phyloP scores from a whole-genome alignment of 352 stramenopile species.

The Aphanomyces invadans region DNA sequence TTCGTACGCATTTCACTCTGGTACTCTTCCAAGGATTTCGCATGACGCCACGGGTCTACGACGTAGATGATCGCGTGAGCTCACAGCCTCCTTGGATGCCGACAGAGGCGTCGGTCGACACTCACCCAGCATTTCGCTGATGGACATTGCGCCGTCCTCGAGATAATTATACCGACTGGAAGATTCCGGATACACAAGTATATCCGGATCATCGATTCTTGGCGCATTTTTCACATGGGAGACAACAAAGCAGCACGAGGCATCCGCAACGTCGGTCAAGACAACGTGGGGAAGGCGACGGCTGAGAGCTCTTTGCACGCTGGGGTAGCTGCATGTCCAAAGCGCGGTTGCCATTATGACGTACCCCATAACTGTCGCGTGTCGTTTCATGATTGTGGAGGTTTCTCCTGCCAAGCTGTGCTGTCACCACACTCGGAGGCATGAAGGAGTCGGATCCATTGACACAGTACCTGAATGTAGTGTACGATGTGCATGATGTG shows the following conservation, averaged over 20 bases:
- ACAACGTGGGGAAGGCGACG: no score
- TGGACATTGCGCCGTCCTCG: background rate
- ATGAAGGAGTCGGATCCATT: slow-evolving; percentile 9
- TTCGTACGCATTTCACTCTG: slow-evolving; percentile 7
- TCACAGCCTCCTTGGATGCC: background rate
- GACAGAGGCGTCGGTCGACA: background rate
- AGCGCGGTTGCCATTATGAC: background rate
- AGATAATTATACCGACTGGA: background rate
- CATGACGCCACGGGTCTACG: slow-evolving; percentile 18
- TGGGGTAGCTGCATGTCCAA: background rate
- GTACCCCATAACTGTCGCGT: background rate
- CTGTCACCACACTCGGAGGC: background rate
- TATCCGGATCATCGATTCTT: no score
- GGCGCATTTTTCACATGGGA: no score
- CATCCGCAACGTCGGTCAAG: no score
- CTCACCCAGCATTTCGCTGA: background rate
- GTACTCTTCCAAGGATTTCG: slow-evolving; percentile 9
- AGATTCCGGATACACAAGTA: background rate
- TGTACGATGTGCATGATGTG: background rate
- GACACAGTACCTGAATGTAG: slow-evolving; percentile 17
- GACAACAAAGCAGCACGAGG: no score
- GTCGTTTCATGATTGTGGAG: background rate
- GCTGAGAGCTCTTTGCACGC: no score
- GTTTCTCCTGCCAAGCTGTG: background rate
- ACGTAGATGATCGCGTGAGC: background rate